These are phyloP conservation scores for Scedosporium minutisporum DNA, from an alignment of 2,329 filamentous ascomycete species.

Conservation along the genomic window DNA sequence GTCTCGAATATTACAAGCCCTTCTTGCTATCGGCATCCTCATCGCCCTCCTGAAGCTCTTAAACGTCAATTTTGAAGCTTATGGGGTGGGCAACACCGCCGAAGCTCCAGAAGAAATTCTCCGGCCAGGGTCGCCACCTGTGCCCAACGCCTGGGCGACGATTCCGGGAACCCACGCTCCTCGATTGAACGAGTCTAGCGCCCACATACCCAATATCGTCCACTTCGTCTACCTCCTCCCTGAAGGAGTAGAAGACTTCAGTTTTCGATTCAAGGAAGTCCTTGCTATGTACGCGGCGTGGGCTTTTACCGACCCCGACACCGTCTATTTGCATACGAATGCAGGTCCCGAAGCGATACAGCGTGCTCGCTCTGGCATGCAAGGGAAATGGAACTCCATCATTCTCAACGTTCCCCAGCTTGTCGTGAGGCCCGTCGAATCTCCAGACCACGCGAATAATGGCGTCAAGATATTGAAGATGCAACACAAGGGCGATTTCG, in stretches of 20 bases:
- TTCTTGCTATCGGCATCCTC: not conserved
- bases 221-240: conserved; percentile 15
- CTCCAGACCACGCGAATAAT: conserved; percentile 10
- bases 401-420: conserved; percentile 14
- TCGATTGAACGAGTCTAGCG: conserved; percentile 8
- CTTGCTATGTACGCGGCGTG: conserved; percentile 15
- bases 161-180: not conserved
- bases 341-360: conserved; percentile 8
- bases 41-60: not conserved
- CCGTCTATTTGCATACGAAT: conserved; percentile 19
- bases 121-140: not conserved
- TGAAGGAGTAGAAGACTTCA: conserved; percentile 12
- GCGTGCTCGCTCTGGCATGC: conserved; percentile 7
- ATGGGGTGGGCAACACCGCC: not conserved
- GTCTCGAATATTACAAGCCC: too few relatives aligned
- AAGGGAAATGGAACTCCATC: conserved; percentile 15
- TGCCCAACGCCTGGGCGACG: not conserved
- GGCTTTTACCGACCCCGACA: conserved; percentile 13
- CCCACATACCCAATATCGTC: conserved; percentile 18
- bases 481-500: conserved; percentile 16
- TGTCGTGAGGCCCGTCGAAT: not conserved
- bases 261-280: conserved; percentile 16
- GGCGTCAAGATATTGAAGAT: conserved; percentile 9
- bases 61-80: not conserved
- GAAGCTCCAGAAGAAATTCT: not conserved